Base-by-base conservation (phyloP, 768 basidiomycete genomes). In the Xerocomellus amylosporus region DNA sequence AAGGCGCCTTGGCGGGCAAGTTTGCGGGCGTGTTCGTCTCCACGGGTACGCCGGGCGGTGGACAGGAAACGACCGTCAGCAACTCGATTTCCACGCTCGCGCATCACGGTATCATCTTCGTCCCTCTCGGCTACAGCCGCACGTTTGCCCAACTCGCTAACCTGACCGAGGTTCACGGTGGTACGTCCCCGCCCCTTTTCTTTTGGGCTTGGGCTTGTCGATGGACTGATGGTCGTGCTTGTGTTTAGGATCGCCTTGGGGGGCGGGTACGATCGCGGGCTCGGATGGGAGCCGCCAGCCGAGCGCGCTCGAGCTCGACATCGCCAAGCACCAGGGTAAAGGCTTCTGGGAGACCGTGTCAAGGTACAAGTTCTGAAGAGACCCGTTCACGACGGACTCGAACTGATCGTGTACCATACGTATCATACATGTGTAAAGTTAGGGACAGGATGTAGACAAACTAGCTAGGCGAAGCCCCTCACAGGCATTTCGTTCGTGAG, bases 11-110 rank as follows among this genome's bases (percentile, higher is more conserved):
- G 48, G 68, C 75, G 17, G 90, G 90, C 61, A 95, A 94, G 67
- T 85, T 82, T 59, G 90, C 79, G 0, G 78, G 84, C n/a, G 72
- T 83, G 46, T 93, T 93, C 75, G 82, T 90, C 43, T 86, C 86
- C 22, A 85, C 87, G 1, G 87, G 78, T 0, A 72, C 77, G 15
- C 81, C 75, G 10, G 89, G 90, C 55, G 90, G 92, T 57, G 92
- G 92, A 20, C 90, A 93, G 58, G 87, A 86, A 64, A 54, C 74
- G 12, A 87, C 86, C 8, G 73, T 74, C 49, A 54, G 84, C 50
- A 75, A 65, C 55, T 59, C 74, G 51, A 62, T 89, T 67, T 80
- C 80, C 53, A 82, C 86, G 48, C 65, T 92, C 54, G 70, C 78
- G 8, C 90, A 93, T 66, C 88, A 90, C 57, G 89, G 88, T 8